Conservation (phyloP, 352 stramenopile genomes). For the Sclerospora graminicola region DNA sequence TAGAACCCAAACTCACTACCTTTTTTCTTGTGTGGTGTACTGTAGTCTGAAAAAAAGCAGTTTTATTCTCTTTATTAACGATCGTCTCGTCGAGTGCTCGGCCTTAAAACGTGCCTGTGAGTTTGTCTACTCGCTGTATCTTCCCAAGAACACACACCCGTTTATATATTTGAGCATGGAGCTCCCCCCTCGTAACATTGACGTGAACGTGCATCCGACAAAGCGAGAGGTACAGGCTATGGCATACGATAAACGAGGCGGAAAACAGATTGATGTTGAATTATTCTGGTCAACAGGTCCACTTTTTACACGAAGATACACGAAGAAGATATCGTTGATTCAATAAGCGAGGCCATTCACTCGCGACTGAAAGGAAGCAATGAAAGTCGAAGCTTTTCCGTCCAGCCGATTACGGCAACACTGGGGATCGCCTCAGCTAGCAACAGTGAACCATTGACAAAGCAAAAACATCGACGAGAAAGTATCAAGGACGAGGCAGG, state of each 20-base stretch:
- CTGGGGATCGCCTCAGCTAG: constrained; percentile 22
- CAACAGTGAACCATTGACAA: constrained; percentile 8
- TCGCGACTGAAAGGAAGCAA: constrained; percentile 83
- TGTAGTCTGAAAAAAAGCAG: constrained; percentile 67
- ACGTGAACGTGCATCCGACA: constrained; percentile 99
- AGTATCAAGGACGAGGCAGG: constrained; percentile 26
- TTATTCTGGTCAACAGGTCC: constrained; percentile 43
- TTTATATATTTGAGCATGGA: constrained; percentile 97
- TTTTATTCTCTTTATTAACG: constrained; percentile 97
- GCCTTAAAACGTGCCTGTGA: constrained; percentile 90
- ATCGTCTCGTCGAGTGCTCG: constrained; percentile 91
- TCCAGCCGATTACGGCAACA: constrained; percentile 77
- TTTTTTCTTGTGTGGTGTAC: not conserved
- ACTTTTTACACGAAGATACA: constrained; percentile 96
- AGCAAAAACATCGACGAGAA: constrained; percentile 19
- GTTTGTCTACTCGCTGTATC: constrained; percentile 90
- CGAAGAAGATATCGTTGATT: constrained; percentile 89
- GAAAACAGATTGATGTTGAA: too few species aligned
- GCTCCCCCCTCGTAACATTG: constrained; percentile 89
- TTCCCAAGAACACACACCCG: constrained; percentile 91
- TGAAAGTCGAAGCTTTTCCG: constrained; percentile 82
- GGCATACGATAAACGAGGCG: too few species aligned
- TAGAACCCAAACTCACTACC: not conserved
- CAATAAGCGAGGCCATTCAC: constrained; percentile 68
- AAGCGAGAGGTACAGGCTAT: constrained; percentile 88